A percentile compares a stretch with the other conserved stretches of the same genome.
Conservation (phyloP, 208 protist species). For the Kentomonas sorsogonicus region DNA sequence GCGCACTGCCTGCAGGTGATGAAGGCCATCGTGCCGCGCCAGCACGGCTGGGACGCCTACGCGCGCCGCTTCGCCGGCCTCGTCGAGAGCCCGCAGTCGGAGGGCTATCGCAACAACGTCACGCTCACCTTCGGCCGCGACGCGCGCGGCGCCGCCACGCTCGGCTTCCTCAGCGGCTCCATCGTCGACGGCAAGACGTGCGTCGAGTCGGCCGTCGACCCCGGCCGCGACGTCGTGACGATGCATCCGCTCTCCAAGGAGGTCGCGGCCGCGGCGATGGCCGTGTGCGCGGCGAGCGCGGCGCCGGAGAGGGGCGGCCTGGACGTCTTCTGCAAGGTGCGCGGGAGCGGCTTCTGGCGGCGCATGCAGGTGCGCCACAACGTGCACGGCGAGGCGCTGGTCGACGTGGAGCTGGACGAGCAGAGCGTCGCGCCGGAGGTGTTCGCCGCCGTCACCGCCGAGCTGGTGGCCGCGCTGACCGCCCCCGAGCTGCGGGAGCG, state of each 20-base stretch:
- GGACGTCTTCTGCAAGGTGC: conserved; percentile 73
- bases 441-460: conserved; percentile 27
- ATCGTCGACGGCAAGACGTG: conserved; percentile 65
- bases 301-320: conserved; percentile 27
- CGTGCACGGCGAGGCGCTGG: conserved; percentile 75
- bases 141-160: conserved; percentile 33
- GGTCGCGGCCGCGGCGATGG: conserved; percentile 45
- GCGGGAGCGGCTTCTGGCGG: conserved; percentile 86
- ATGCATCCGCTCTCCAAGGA: conserved; percentile 56
- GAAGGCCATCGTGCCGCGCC: conserved; percentile 28
- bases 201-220: conserved; percentile 50
- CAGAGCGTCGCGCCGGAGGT: conserved; percentile 25
- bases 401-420: conserved; percentile 66
- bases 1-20: conserved; percentile 65
- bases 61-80: conserved; percentile 54
- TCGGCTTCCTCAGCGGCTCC: conserved; percentile 68
- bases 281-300: conserved; percentile 28
- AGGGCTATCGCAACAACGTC: conserved; percentile 92
- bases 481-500: conserved; percentile 13
- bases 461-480: conserved; percentile 30
- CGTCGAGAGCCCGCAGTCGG: conserved; percentile 50
- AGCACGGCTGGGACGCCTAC: conserved; percentile 29
- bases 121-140: conserved; percentile 83
- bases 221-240: conserved; percentile 43
- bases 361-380: conserved; percentile 87